Evolutionary conservation across 306 rosid genomes (phyloP).

Genomic region (Quercus gilva): DNA sequence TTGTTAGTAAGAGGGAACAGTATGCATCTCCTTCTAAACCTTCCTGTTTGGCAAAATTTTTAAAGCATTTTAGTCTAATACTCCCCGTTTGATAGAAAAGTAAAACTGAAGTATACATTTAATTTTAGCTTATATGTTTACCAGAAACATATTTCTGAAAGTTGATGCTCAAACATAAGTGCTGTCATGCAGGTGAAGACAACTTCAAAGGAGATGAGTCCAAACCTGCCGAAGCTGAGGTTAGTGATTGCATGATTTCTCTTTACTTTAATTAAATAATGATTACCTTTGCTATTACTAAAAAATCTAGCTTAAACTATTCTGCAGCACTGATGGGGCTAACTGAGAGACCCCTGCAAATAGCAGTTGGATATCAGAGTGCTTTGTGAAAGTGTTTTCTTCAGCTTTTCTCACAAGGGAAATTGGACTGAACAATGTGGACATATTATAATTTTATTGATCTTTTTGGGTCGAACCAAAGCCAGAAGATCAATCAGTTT

Average conservation of each 20-base stretch:
- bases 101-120: not conserved
- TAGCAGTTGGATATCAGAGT: slow-evolving; percentile 33
- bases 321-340: slow-evolving; percentile 51
- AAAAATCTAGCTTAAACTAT: slow-evolving; percentile 10
- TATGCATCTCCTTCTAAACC: not conserved
- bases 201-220: slow-evolving; percentile 63
- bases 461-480: slow-evolving; percentile 36
- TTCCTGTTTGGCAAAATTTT: not conserved
- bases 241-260: slow-evolving; percentile 8
- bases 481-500: slow-evolving; percentile 42
- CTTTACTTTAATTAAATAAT: not conserved
- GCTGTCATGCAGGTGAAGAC: slow-evolving; percentile 70
- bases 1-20: not conserved
- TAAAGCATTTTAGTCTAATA: not conserved
- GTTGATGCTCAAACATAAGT: slow-evolving; percentile 5
- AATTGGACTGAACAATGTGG: slow-evolving; percentile 29
- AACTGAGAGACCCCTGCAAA: slow-evolving; percentile 27
- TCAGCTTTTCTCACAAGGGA: slow-evolving; percentile 40
- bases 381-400: slow-evolving; percentile 32
- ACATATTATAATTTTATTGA: slow-evolving; percentile 30
- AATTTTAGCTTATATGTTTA: not conserved
- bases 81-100: not conserved
- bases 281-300: not conserved
- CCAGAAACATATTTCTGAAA: not conserved
- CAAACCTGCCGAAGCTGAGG: slow-evolving; percentile 72